phyloP scores from a whole-genome alignment of 2,329 filamentous ascomycete genomes.

The Trichophyton verrucosum region DNA sequence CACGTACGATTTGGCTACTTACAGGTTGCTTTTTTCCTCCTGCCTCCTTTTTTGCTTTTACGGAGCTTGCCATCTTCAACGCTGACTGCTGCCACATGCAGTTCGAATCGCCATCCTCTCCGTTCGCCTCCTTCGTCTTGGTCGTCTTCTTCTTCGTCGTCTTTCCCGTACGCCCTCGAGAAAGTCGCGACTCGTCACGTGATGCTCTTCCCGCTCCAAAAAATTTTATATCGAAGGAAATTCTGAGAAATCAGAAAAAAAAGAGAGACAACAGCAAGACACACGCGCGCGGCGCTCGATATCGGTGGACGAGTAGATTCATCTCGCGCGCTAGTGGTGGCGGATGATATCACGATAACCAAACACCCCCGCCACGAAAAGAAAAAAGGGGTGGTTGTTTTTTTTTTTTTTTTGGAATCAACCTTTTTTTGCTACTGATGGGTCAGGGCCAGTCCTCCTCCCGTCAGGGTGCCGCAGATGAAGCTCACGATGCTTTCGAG shows the following conservation, averaged over 20 bases:
- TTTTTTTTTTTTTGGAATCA: not conserved
- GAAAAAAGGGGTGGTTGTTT: not conserved
- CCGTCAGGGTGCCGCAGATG: conserved; percentile 14
- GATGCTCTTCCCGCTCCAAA: not conserved
- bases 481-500: conserved; percentile 17
- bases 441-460: conserved; percentile 36
- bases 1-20: not conserved
- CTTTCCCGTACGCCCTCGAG: not conserved
- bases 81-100: not conserved
- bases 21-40: not conserved
- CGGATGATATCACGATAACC: not conserved
- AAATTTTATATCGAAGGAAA: not conserved
- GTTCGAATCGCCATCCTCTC: not conserved
- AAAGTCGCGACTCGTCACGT: not conserved
- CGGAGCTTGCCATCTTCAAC: not conserved
- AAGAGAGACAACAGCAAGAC: not conserved
- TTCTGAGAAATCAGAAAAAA: not conserved
- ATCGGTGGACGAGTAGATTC: not conserved
- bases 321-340: not conserved
- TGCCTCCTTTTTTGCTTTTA: not conserved
- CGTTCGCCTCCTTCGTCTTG: not conserved
- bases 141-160: not conserved
- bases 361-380: not conserved
- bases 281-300: not conserved
- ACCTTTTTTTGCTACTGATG: conserved; percentile 19